Conservation (phyloP, 1,139 yeast genomes). For the Protomyces arabidopsidicola region DNA sequence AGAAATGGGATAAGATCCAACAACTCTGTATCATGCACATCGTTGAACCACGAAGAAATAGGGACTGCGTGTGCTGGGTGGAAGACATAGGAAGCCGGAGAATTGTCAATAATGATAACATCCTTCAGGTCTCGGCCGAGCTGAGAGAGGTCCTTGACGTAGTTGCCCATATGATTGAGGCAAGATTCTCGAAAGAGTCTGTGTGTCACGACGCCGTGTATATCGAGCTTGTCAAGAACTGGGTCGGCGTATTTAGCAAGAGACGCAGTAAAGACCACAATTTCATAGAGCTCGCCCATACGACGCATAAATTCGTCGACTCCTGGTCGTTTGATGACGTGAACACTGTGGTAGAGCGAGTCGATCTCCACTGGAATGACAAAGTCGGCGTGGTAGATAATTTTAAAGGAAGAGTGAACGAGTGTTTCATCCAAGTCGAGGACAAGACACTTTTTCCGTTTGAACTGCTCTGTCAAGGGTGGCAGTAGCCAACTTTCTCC, state of each 20-base stretch:
- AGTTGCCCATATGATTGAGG: slow-evolving; percentile 79
- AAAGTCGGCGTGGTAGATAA: slow-evolving; percentile 86
- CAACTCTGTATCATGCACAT: slow-evolving; percentile 92
- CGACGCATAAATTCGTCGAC: slow-evolving; percentile 84
- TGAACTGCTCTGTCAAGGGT: slow-evolving; percentile 45
- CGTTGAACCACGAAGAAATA: slow-evolving; percentile 98
- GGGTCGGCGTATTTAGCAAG: slow-evolving; percentile 97
- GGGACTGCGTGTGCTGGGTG: slow-evolving; percentile 98
- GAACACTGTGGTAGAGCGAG: slow-evolving; percentile 85
- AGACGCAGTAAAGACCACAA: slow-evolving; percentile 94
- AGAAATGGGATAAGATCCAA: slow-evolving; percentile 85
- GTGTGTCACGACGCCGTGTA: slow-evolving; percentile 71
- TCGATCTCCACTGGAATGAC: slow-evolving; percentile 91
- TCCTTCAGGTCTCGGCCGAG: slow-evolving; percentile 87
- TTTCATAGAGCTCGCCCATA: slow-evolving; percentile 85
- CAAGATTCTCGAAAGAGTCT: slow-evolving; percentile 86
- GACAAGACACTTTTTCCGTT: slow-evolving; percentile 74
- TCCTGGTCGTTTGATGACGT: slow-evolving; percentile 95
- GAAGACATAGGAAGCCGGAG: slow-evolving; percentile 93
- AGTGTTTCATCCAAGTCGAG: slow-evolving; percentile 93
- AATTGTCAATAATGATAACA: slow-evolving; percentile 85
- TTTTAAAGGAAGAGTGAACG: slow-evolving; percentile 92
- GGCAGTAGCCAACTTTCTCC: slow-evolving; percentile 50
- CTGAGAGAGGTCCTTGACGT: slow-evolving; percentile 86
- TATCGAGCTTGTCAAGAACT: slow-evolving; percentile 77